phyloP scores from a whole-genome alignment of 371 early-diverging fungal genomes.

The Nematocida homosporus region DNA sequence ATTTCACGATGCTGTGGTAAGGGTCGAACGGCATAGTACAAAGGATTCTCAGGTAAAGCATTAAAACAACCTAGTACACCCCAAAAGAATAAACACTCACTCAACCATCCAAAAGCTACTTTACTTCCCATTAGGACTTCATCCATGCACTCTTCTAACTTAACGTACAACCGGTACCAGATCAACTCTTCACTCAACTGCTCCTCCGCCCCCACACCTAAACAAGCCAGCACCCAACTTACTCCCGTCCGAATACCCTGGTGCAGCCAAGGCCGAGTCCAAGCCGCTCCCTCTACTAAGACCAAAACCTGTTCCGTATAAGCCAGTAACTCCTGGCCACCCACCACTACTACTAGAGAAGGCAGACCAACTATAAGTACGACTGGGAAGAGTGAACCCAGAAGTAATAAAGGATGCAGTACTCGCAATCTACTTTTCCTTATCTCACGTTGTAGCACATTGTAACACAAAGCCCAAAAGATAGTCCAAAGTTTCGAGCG shows the following conservation, averaged over 20 bases:
- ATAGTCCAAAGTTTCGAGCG: background rate
- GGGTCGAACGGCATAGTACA: slow-evolving; percentile 19
- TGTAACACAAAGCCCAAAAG: slow-evolving; percentile 48
- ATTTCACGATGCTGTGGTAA: background rate
- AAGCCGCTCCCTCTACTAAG: background rate
- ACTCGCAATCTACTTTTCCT: background rate
- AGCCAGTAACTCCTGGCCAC: slow-evolving; percentile 5
- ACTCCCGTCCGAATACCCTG: background rate
- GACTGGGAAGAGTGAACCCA: slow-evolving; percentile 7
- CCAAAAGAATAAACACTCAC: slow-evolving; percentile 16
- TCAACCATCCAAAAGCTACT: background rate
- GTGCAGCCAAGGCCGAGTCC: background rate
- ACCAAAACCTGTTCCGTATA: background rate
- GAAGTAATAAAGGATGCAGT: background rate
- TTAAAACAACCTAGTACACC: slow-evolving; percentile 12
- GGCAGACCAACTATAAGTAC: background rate
- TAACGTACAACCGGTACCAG: slow-evolving; percentile 4
- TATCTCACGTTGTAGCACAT: slow-evolving; percentile 11
- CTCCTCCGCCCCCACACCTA: slow-evolving; percentile 16
- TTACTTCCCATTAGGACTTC: slow-evolving; percentile 16
- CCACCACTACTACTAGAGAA: slow-evolving; percentile 11
- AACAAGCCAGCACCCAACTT: background rate
- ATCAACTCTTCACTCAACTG: slow-evolving; percentile 9
- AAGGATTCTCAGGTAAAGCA: slow-evolving; percentile 10
- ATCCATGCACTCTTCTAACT: background rate